These are phyloP conservation scores for Mycena epipterygia DNA, from an alignment of 768 basidiomycete genomes.

Conservation along the genomic window DNA sequence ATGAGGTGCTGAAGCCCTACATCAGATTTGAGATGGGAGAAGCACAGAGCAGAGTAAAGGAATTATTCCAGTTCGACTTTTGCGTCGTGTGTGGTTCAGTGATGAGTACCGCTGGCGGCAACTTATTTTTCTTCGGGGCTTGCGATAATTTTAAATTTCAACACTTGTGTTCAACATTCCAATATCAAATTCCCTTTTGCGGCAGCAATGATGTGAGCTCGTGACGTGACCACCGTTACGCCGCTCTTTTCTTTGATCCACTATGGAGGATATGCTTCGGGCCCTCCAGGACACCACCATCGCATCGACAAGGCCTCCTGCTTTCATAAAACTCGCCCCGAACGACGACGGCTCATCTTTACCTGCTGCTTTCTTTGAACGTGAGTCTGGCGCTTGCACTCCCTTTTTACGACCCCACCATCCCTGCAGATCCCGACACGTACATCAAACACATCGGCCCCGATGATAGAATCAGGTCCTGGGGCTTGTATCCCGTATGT, in stretches of 20 bases:
- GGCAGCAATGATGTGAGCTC: conserved; percentile 9
- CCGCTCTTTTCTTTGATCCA: conserved; percentile 24
- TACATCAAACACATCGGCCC: conserved; percentile 33
- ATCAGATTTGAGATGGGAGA: too few relatives aligned
- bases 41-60: conserved; percentile 2
- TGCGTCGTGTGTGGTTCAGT: neutral
- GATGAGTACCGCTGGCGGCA: neutral
- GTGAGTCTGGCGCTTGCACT: conserved; percentile 28
- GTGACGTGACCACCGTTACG: conserved; percentile 27
- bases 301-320: conserved; percentile 16
- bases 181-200: conserved; percentile 1
- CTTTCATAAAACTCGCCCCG: conserved; percentile 35
- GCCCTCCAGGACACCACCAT: conserved; percentile 19
- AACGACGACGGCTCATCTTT: conserved; percentile 36
- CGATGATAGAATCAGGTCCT: conserved; percentile 38
- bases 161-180: neutral
- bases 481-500: conserved; percentile 43
- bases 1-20: conserved; percentile 1
- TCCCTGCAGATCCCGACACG: conserved; percentile 28
- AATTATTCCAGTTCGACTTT: conserved; percentile 17
- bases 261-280: conserved; percentile 28
- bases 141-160: conserved; percentile 7
- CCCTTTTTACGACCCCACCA: conserved; percentile 9
- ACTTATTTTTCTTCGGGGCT: neutral
- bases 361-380: conserved; percentile 36